Conservation (phyloP, 345 rosid genomes). For the Eucalyptus erythrocorys region DNA sequence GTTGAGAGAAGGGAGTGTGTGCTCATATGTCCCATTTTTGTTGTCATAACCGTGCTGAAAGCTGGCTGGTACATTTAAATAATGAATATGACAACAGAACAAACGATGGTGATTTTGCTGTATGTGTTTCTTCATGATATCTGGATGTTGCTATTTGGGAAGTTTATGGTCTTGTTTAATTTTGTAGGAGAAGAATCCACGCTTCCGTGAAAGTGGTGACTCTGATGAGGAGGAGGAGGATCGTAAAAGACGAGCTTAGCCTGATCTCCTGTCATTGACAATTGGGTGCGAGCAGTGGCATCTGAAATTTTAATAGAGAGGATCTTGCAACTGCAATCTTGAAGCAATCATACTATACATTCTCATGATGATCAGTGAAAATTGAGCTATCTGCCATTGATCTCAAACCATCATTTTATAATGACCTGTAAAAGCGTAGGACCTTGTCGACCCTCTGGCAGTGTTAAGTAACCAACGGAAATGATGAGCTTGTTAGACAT, state of each 20-base stretch:
- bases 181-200: conserved; percentile 90
- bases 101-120: neutral
- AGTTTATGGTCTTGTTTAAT: neutral
- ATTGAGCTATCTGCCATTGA: neutral
- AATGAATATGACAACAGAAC: neutral
- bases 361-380: neutral
- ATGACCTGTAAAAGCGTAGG: neutral
- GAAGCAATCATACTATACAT: neutral
- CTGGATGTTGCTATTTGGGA: neutral
- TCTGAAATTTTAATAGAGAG: neutral
- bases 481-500: neutral
- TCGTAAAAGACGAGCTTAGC: conserved; percentile 33
- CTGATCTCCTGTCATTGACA: neutral
- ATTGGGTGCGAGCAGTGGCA: neutral
- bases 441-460: neutral
- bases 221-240: conserved; percentile 93
- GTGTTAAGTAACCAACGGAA: neutral
- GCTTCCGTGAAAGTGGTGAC: conserved; percentile 92
- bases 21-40: neutral
- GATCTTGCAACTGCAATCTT: neutral
- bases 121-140: neutral
- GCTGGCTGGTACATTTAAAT: neutral
- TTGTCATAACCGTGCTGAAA: neutral
- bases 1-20: neutral
- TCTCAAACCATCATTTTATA: neutral